These are phyloP conservation scores for Oxytropis ochrocephala DNA, from an alignment of 306 rosid genomes.

Conservation along the genomic window DNA sequence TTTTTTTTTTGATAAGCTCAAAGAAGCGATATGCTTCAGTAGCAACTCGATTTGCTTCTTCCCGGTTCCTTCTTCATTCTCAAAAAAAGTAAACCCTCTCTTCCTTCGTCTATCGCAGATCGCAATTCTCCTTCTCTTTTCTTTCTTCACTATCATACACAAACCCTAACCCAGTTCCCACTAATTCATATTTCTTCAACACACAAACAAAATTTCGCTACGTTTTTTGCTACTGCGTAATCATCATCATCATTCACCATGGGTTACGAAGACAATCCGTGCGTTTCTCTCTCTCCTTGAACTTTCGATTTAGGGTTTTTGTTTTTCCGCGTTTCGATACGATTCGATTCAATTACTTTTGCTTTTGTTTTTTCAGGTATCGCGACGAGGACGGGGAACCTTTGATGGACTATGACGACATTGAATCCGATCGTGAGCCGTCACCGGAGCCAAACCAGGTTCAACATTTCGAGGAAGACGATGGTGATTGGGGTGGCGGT, in stretches of 20 bases:
- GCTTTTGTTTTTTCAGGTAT: conserved; percentile 37
- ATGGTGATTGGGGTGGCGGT: conserved; percentile 43
- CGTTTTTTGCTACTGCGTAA: neutral
- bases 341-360: neutral
- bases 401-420: conserved; percentile 78
- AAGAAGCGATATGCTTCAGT: neutral
- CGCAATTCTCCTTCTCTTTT: neutral
- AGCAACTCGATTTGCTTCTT: neutral
- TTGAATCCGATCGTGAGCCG: conserved; percentile 61
- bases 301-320: conserved; percentile 23
- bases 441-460: conserved; percentile 61
- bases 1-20: too few species aligned
- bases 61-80: neutral
- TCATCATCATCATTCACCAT: conserved; percentile 17
- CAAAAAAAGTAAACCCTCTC: neutral
- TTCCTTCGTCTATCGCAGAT: neutral
- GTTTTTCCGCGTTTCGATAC: neutral
- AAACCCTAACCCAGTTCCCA: neutral
- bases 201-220: neutral
- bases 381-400: conserved; percentile 96
- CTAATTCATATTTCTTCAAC: neutral
- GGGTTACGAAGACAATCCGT: conserved; percentile 87
- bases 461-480: conserved; percentile 47
- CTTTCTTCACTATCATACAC: neutral
- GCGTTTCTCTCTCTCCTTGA: neutral